Evolutionary conservation across 441 rosid species (phyloP), one percentile per base, ranked within the genome.

Genomic region (Corymbia calophylla): DNA sequence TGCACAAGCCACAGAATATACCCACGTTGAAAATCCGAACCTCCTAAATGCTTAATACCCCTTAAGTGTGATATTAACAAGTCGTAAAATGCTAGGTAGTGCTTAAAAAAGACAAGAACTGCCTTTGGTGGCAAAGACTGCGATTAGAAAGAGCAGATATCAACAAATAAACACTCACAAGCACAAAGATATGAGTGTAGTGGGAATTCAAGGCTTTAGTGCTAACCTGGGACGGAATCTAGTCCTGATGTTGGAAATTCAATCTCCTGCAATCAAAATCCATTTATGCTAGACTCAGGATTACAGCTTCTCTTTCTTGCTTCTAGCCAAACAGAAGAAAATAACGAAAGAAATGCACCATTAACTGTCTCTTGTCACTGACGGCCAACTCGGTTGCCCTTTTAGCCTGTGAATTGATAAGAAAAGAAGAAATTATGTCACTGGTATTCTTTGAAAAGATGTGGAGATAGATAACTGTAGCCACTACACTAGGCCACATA

Each of bases 161-260:
- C 90, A 27, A 86, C 32, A 62, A 64, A 32, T 17, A 92, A 70
- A 70, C 35, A 17, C 23, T 15, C 35, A 60, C 31, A 60, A 60
- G 31, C 68, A 60, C 16, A 27, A 60, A 60, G 31, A 60, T 27
- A 25, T 9, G 58, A 85, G 87, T 48, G 87, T 29, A 85, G 87
- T 39, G 58, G 87, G 87, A 49, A 29, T 21, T 85, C 2, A 29
- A 12, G 35, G 49, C 9, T 86, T 15, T 10, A 66, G 62, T 54
- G 25, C 44, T 35, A 88, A 97, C 99, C 99, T 93, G 99, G 97
- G 21, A 97, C 99, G 87, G 99, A 97, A 88, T 93, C 94, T 89
- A 97, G 96, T 90, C 99, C 99, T 90, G 98, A 95, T 51, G 99
- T 96, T 64, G 99, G 99, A 91, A 97, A 96, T 92, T 97, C 99